These are phyloP conservation scores for Talaromyces sp. DNA, from an alignment of 2,329 filamentous ascomycete species.

Conservation along the genomic window DNA sequence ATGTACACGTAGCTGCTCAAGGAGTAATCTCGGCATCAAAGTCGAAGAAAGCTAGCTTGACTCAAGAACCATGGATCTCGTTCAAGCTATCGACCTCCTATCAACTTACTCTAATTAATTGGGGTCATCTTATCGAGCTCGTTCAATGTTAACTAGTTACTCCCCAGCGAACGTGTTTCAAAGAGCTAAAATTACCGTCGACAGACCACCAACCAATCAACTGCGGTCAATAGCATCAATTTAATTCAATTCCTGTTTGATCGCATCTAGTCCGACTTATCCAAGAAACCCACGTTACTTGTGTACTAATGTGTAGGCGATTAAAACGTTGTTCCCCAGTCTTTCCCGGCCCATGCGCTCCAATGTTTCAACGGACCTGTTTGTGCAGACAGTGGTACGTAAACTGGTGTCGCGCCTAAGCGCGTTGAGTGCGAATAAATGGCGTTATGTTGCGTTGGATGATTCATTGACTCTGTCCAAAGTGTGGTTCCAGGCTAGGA, in stretches of 20 bases:
- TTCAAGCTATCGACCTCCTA: neutral
- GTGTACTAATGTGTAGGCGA: neutral
- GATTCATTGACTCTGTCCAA: neutral
- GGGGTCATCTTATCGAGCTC: neutral
- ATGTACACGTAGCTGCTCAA: neutral
- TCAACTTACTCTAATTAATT: neutral
- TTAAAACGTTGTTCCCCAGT: neutral
- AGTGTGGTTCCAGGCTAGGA: neutral
- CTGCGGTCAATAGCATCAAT: neutral
- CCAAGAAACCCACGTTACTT: neutral
- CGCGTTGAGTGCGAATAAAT: conserved; percentile 1
- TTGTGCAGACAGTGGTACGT: neutral
- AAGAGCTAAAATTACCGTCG: neutral
- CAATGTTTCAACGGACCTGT: neutral
- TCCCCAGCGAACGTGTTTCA: neutral
- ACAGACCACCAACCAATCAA: neutral
- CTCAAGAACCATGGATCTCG: neutral
- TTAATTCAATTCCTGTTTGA: neutral
- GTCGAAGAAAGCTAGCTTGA: neutral
- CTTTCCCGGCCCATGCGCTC: neutral
- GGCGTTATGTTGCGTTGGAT: neutral
- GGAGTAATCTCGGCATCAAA: neutral
- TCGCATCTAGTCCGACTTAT: neutral
- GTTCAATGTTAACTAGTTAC: neutral
- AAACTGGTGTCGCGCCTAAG: conserved; percentile 6